Conservation (phyloP, 192 early-diverging fungal genomes). For the Jimgerdemannia lactiflua region DNA sequence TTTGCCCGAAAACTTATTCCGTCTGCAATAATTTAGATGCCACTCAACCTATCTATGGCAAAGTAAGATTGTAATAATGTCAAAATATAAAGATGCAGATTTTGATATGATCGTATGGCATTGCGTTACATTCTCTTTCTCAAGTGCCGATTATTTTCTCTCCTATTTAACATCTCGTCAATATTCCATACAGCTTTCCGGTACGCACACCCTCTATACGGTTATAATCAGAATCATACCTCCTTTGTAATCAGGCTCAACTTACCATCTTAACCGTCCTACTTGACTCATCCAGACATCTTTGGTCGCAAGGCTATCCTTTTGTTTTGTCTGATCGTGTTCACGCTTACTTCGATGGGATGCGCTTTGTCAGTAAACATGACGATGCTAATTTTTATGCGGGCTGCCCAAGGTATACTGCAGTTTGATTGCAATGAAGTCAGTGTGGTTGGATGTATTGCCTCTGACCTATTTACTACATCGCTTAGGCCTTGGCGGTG, state of each 20-base stretch:
- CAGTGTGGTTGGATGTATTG: neutral
- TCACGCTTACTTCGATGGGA: constrained; percentile 50
- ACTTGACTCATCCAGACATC: neutral
- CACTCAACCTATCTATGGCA: neutral
- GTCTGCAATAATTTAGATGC: neutral
- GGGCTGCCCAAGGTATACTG: constrained; percentile 53
- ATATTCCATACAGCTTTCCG: neutral
- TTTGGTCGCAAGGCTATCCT: constrained; percentile 19
- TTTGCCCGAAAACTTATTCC: neutral
- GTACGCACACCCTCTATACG: neutral
- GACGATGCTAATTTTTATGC: constrained; percentile 60
- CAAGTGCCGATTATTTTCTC: neutral
- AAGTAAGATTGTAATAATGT: neutral
- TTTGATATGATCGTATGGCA: neutral
- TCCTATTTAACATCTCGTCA: neutral
- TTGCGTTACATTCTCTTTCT: neutral
- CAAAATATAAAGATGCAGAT: neutral
- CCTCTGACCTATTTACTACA: neutral
- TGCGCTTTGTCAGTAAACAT: constrained; percentile 58
- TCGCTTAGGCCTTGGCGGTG: neutral
- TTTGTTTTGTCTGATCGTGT: constrained; percentile 17
- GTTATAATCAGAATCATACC: too few species aligned
- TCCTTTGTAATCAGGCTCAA: neutral
- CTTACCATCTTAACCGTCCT: neutral
- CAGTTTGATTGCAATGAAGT: neutral